Conservation (phyloP, 768 basidiomycete species). For the Collybiopsis luxurians region DNA sequence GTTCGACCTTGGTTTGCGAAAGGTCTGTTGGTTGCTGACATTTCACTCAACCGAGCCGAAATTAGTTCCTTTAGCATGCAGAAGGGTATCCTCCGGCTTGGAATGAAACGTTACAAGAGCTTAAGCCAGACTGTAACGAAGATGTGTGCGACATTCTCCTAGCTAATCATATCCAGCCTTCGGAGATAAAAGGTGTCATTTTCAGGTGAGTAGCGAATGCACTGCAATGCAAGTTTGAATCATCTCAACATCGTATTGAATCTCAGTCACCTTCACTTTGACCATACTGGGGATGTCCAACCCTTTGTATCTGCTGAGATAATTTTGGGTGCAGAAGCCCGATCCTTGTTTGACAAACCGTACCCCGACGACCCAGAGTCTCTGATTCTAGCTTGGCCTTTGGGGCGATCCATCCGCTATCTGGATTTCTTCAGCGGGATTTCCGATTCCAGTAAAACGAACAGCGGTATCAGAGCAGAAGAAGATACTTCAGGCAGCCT, state of each 20-base stretch:
- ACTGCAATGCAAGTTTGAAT: background rate
- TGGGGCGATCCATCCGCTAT: background rate
- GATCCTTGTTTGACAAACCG: background rate
- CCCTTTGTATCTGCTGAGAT: background rate
- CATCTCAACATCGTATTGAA: background rate
- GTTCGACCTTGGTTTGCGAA: slow-evolving; percentile 4
- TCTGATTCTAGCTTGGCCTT: background rate
- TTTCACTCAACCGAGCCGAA: background rate
- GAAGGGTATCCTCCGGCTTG: slow-evolving; percentile 2
- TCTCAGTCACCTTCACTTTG: slow-evolving; percentile 6
- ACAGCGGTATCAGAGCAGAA: background rate
- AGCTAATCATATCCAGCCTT: background rate
- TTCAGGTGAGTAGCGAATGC: background rate
- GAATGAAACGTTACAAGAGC: background rate
- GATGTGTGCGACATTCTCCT: background rate
- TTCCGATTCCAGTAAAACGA: background rate
- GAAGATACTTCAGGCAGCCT: background rate
- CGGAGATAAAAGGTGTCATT: slow-evolving; percentile 3
- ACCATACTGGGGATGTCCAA: slow-evolving; percentile 1
- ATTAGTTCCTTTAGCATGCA: background rate
- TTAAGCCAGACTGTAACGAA: background rate
- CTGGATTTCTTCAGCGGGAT: background rate
- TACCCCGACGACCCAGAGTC: background rate
- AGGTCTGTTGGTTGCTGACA: background rate
- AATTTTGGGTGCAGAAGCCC: background rate